These are phyloP conservation scores for Eimeria praecox DNA, from an alignment of 169 alveolate species.

Conservation along the genomic window DNA sequence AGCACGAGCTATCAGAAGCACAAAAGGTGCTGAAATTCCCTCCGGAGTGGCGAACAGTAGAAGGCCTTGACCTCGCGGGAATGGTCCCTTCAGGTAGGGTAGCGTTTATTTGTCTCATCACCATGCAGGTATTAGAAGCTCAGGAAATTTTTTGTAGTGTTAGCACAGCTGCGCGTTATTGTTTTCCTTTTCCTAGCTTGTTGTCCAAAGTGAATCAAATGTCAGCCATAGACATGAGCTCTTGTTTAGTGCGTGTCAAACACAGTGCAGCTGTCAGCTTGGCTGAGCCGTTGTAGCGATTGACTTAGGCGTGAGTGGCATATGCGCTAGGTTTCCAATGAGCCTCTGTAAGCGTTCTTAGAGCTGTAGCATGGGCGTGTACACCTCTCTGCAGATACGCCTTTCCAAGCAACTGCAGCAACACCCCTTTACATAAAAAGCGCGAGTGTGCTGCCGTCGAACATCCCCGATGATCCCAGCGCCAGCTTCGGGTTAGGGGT, in stretches of 20 bases:
- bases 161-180: neutral
- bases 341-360: neutral
- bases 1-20: slow-evolving; percentile 85
- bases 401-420: slow-evolving; percentile 79
- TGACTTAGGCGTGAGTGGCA: neutral
- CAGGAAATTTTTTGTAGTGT: neutral
- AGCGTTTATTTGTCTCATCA: neutral
- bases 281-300: neutral
- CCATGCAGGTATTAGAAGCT: neutral
- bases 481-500: slow-evolving; percentile 49
- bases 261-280: neutral
- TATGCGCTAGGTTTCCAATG: neutral
- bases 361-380: neutral
- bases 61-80: slow-evolving; percentile 80
- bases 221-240: neutral
- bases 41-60: slow-evolving; percentile 87
- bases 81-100: slow-evolving; percentile 72
- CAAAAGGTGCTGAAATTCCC: slow-evolving; percentile 85
- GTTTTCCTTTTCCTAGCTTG: neutral
- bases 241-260: neutral
- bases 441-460: slow-evolving; percentile 35
- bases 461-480: slow-evolving; percentile 52
- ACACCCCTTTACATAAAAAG: slow-evolving; percentile 74
- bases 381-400: slow-evolving; percentile 48
- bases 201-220: neutral